Conservation (phyloP, 305 asterid species). For the Ajuga reptans region DNA sequence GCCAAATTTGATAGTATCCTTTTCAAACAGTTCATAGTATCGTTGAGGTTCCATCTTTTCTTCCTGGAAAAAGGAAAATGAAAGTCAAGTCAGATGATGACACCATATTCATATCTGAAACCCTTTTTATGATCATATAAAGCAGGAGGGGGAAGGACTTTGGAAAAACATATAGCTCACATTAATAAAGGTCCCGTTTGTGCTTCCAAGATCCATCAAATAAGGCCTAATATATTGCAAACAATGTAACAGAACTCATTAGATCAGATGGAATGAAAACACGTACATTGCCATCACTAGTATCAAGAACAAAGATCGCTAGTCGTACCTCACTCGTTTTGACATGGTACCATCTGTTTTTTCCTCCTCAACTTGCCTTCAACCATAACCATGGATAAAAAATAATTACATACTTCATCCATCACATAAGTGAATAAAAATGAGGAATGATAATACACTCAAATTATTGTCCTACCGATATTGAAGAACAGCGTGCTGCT, state of each 20-base stretch:
- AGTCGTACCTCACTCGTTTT: slow-evolving; percentile 64
- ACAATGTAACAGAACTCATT: slow-evolving; percentile 8
- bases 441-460: not conserved
- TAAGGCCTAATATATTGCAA: slow-evolving; percentile 58
- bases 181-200: slow-evolving; percentile 78
- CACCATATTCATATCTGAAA: not conserved
- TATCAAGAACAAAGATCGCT: slow-evolving; percentile 4
- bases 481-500: slow-evolving; percentile 97
- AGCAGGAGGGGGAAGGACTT: not conserved
- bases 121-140: not conserved
- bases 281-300: not conserved
- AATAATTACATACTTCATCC: slow-evolving; percentile 7
- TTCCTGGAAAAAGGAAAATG: slow-evolving; percentile 42
- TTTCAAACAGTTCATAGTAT: slow-evolving; percentile 76
- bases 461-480: slow-evolving; percentile 49
- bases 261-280: slow-evolving; percentile 7
- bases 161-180: slow-evolving; percentile 37
- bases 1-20: slow-evolving; percentile 88
- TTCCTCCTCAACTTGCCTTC: slow-evolving; percentile 74
- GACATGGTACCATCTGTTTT: slow-evolving; percentile 60
- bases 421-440: not conserved
- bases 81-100: not conserved
- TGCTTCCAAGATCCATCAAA: slow-evolving; percentile 96
- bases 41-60: slow-evolving; percentile 62
- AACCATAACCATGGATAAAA: slow-evolving; percentile 12